Conservation (phyloP, 768 basidiomycete species). For the Lentinula sp. region DNA sequence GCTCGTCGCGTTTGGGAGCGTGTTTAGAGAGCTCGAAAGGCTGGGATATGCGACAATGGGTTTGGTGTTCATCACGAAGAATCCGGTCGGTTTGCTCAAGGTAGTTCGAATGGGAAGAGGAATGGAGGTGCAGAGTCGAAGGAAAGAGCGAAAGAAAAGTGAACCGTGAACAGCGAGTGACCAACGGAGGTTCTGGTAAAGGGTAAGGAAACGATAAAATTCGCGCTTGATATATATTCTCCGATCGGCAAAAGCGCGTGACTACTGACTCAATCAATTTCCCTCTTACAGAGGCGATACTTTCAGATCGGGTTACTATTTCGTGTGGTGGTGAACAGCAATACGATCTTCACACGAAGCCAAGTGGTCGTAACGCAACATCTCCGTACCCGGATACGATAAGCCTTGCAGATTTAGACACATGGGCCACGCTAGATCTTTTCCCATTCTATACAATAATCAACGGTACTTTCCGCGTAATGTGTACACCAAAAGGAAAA, state of each 20-base stretch:
- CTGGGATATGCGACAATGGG: constrained; percentile 69
- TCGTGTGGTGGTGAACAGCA: background rate
- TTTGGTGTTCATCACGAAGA: constrained; percentile 32
- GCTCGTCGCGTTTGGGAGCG: constrained; percentile 68
- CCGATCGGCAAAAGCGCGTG: background rate
- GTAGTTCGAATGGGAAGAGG: background rate
- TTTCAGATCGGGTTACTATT: background rate
- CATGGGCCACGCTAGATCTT: background rate
- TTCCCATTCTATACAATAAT: background rate
- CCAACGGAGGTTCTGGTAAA: background rate
- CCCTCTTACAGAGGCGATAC: background rate
- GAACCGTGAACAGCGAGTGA: background rate
- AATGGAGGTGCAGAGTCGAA: background rate
- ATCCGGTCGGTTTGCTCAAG: constrained; percentile 10
- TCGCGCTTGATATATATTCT: background rate
- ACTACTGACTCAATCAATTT: background rate
- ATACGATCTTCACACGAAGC: background rate
- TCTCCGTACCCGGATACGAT: background rate
- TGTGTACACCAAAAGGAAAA: background rate
- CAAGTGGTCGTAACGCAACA: background rate
- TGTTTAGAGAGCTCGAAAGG: constrained; percentile 60
- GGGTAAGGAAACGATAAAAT: background rate
- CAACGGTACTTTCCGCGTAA: background rate
- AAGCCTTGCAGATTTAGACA: background rate
- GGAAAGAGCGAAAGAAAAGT: background rate